Conservation (phyloP, 345 rosid genomes). For the Populus ilicifolia region DNA sequence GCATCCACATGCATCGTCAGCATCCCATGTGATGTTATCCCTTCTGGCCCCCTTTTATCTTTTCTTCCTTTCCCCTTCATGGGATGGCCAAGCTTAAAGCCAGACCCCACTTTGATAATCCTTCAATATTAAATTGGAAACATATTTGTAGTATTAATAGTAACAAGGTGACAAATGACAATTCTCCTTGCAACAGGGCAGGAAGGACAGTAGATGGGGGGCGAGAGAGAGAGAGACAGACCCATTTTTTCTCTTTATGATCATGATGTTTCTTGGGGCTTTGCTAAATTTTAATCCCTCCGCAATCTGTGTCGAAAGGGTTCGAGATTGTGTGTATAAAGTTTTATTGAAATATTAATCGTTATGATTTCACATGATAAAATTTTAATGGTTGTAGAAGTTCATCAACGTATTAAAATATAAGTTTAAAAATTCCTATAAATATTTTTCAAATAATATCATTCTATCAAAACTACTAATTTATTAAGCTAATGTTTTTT, state of each 20-base stretch:
- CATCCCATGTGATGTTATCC: constrained; percentile 1
- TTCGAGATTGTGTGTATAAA: background rate
- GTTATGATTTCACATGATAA: no score
- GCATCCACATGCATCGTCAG: background rate
- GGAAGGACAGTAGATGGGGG: background rate
- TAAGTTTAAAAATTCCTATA: no score
- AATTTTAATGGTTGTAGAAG: accelerated
- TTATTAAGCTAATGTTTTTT: no score
- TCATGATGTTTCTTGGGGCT: background rate
- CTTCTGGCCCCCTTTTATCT: background rate
- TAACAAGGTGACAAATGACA: background rate
- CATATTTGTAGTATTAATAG: background rate
- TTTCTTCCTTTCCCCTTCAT: background rate
- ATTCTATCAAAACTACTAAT: no score
- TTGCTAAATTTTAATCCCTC: background rate
- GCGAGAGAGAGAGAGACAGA: background rate
- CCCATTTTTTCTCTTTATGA: background rate
- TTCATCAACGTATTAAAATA: no score
- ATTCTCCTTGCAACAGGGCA: background rate
- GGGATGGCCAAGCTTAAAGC: background rate
- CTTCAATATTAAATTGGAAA: no score
- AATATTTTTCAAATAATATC: no score
- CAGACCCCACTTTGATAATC: background rate
- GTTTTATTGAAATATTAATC: no score
- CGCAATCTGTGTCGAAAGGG: background rate